Base-by-base conservation (phyloP, 192 early-diverging fungal species). In the Oehlia diaphana region DNA sequence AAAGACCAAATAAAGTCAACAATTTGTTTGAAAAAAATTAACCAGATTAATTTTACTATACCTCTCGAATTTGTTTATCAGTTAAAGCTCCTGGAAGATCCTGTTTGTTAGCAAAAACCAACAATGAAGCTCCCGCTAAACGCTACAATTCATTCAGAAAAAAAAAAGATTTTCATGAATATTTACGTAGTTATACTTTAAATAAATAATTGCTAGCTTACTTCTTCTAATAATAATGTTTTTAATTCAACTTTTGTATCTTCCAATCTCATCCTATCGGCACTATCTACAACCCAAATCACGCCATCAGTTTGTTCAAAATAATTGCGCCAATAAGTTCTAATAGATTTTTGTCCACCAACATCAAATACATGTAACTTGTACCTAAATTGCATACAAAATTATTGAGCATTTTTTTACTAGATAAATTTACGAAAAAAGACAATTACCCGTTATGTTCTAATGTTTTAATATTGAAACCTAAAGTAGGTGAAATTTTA, bases 271-370 rank as follows among this genome's bases (percentile, higher is more conserved):
- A 91, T 83, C 64, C 92, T 80, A 83, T 99, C 98, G 14, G 94
- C 95, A 50, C 94, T 93, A 80, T 99, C 98, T 16, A 99, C 96
- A 1, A 99, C 98, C 97, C 97, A 99, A 31, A 98, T 93, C 16
- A 99, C 83, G 0, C 93, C 98, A 79, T 99, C 98, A 0, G 98
- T 99, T 74, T 97, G 94, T 82, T 99, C 98, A 92, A 99, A 99
- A 80, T 99, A 99, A 88, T 99, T 99, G 42, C 97, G 87, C 98
- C 98, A 99, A 84, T 98, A 99, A 6, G 95, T 92, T 76, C 98
- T 90, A 80, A 99, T 97, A 5, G 95, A 95, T 78, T 94, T 94
- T 83, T 99, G 98, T 0, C 98, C 98, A 53, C 98, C 98, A 35
- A 99, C 94, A 84, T 99, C 98, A 95, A 95, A 96, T 74, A 97